Evolutionary conservation across 2,329 filamentous ascomycete genomes (phyloP).

Genomic region (Pyrenophora graminea): DNA sequence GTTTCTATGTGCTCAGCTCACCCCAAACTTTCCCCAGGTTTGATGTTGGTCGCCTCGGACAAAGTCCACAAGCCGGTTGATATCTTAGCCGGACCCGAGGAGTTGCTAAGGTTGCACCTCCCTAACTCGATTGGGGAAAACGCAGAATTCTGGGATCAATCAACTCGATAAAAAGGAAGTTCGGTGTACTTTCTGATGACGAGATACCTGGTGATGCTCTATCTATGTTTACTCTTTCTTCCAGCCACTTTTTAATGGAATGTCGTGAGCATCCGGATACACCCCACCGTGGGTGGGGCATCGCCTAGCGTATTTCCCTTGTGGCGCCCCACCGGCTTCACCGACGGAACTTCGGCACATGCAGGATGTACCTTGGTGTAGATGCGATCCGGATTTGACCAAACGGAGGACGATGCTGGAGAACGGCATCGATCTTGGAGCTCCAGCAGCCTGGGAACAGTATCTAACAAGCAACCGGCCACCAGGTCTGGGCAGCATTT

Average conservation of each 20-base stretch:
- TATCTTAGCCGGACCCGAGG: constrained; percentile 6
- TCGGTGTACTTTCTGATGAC: neutral
- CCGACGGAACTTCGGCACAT: neutral
- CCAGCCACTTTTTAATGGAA: neutral
- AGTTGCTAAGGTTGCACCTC: neutral
- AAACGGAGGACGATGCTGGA: too few species aligned
- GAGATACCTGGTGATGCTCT: neutral
- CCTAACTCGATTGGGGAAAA: neutral
- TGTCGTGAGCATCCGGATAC: constrained; percentile 2
- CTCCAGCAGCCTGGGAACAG: too few species aligned
- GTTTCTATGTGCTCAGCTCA: neutral
- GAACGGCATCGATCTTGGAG: too few species aligned
- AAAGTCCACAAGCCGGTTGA: constrained; percentile 8
- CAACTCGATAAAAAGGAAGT: neutral
- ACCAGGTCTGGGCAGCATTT: too few species aligned
- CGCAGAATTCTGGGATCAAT: neutral
- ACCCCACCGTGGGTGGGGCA: constrained; percentile 12
- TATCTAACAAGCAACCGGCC: too few species aligned
- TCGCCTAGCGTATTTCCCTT: neutral
- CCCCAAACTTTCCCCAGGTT: constrained; percentile 2
- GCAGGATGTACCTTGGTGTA: neutral
- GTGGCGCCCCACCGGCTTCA: constrained; percentile 9
- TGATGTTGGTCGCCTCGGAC: constrained; percentile 1
- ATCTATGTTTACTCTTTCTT: neutral
- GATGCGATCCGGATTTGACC: too few species aligned